Evolutionary conservation across 2,329 filamentous ascomycete genomes (phyloP), one percentile per base, ranked within the genome.

Genomic region (Phyllosticta paracitricarpa): DNA sequence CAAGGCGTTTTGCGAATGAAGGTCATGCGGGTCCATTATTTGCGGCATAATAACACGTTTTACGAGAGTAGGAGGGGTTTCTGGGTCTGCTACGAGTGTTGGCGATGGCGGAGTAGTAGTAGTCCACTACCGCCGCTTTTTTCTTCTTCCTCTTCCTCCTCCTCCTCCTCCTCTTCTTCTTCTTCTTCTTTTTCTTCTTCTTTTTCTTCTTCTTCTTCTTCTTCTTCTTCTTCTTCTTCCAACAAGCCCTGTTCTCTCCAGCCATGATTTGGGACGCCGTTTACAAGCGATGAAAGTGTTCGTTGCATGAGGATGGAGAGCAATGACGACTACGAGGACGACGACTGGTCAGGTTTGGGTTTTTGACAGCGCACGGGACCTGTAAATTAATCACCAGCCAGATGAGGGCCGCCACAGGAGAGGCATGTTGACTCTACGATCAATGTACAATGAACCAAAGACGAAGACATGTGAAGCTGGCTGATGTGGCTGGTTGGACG

Each of bases 21-120:
- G 54, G 58, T 61, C 58, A 61, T 61, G 59, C 57, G 54, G 54
- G 59, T 51, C 57, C 52, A 40, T 56, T 57, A 22, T 61, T 61
- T 57, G 59, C 55, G 59, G 59, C 59, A 61, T 61, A 61, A 61
- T 61, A 61, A 57, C 56, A 54, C 55, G 56, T 61, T 61, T 57
- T 30, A 48, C 40, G 40, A 61, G 55, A 30, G 54, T 53, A 40
- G 58, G 53, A 30, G 28, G 40, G 40, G 25, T 22, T 51, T 61
- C 54, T 48, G 58, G 58, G 58, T 52, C 54, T 51, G 58, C 58
- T 51, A 54, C 58, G 33, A 56, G 58, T 30, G 54, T 61, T 61
- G 58, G 58, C 58, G 58, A 61, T 53, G 53, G 58, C 28, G 35
- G 54, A 56, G 58, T 48, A n/a, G 14, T 48, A 56, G 58, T 48